Evolutionary conservation across 2,329 filamentous ascomycete species (phyloP), one percentile per base, ranked within the genome.

Genomic region (Stagonosporopsis cucurbitacearum): DNA sequence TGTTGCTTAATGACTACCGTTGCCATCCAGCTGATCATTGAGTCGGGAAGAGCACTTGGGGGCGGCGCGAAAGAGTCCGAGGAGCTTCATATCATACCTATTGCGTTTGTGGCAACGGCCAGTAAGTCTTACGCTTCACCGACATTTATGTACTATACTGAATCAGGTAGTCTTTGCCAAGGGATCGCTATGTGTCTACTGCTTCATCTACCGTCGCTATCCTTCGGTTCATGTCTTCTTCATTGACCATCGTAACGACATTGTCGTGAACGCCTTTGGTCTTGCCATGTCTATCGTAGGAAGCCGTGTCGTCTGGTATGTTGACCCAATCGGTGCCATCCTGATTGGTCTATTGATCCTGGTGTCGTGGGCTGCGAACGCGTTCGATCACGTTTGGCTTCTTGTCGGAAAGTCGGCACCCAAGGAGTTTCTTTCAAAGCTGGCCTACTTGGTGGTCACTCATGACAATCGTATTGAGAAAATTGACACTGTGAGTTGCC

Each of bases 1-100:
- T 87, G 85, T 59, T 84, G 85, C 39, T 76, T 88, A 56, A 88
- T 88, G 84, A 87, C 86, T 2, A 88, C 85, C 0, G 85, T 87
- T 3, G 84, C 86, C 43, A 84, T 87, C 25, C 82, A 88, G 64
- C 76, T 88, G 25, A 81, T 86, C 43, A 72, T 87, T 52, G 83
- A 87, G 60, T 88, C 85, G 20, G 78, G 78, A n/a, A 78, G 84
- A 50, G 74, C 75, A 7, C 75, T 86, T 6, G 82, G 74, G 15
- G 76, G 62, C 5, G 82, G 82, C 2, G 64, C 73, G 2, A 69
- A 70, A 23, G 73, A 80, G 1, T 70, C 76, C 8, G 74, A 81
- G 26, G 63, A 79, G 41, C 76, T 86, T 44, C 77, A 85, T 45
- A 73, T 85, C 40, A 76, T 86, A 40, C 84, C 84, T 12, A 73